Evolutionary conservation across 306 rosid genomes (phyloP), one percentile per base, ranked within the genome.

Genomic region (Cucurbita ficifolia): DNA sequence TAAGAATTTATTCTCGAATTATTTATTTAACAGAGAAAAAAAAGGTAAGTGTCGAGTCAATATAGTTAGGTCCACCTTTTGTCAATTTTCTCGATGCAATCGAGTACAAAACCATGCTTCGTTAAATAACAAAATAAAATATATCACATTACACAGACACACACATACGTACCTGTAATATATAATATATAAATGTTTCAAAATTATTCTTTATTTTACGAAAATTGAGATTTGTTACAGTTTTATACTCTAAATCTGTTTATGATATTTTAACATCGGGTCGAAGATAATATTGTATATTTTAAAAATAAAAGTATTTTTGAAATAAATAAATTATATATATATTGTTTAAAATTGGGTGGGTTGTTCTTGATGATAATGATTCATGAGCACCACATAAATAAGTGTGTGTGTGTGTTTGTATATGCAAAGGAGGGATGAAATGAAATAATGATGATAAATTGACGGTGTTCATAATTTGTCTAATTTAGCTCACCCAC

Each of bases 101-200:
- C 84, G 97, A 92, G 97, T 87, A 84, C 84, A 82, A 76, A 79
- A 84, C 76, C 87, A 80, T 79, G 82, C 76, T 86, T 83, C 89
- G 85, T 89, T 85, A 73, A 85, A 87, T 87, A 86, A 82, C 88
- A 92, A 87, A 89, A 89, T 81, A 87, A 86, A 84, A 17, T 82
- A 67, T 83, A 81, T 82, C 87, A 73, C 78, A 92, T 83, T 22
- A 29, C 33, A 29, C 2, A 2, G 3, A 29, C 33, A 29, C 3
- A 29, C 3, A 29, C 33, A 29, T 29, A 29, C 33, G 3, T 29
- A 29, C 1, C 3, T 29, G 3, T 24, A n/a, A n/a, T n/a, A n/a
- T n/a, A n/a, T n/a, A n/a, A 24, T 24, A 24, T 24, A 24, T 24
- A 24, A 24, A 24, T 1, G 29, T 24, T 24, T 0, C 2, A 24